Evolutionary conservation across 768 basidiomycete genomes (phyloP), one percentile per base, ranked within the genome.

Genomic region (Ramaria sp.): DNA sequence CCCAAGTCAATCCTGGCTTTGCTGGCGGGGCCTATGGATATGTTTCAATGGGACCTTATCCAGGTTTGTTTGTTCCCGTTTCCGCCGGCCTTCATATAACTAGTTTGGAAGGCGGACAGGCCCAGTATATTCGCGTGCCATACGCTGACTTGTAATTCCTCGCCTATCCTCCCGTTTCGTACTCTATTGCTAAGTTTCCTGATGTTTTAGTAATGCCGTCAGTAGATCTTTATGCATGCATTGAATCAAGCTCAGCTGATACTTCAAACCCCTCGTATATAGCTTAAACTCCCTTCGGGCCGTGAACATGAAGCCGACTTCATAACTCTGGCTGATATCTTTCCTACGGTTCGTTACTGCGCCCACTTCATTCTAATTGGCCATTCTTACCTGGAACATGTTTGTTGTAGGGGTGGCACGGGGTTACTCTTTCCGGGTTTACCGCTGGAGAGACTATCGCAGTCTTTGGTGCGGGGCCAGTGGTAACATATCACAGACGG

Each of bases 221-320:
- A 49, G 24, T 13, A n/a, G 38, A 31, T 53, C 7, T 53, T 34
- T 34, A 9, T 30, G 15, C 45, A 43, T 27, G 13, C 19, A 19
- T n/a, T 43, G 42, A 22, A 19, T 10, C 42, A n/a, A 43, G 42
- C n/a, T 19, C 17, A 43, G 17, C 43, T 43, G 12, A 17, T 54
- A 6, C 7, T 12, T 12, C 19, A 24, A 4, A 49, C 13, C 24
- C 41, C 39, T 53, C 19, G 17, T 43, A 17, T 54, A 19, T 20
- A 57, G 55, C 65, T 81, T 19, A 72, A 72, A 39, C 71, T 81
- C 0, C 79, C 79, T 5, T 68, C 75, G 7, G 79, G 79, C 4
- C 77, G 63, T n/a, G 76, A 77, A 60, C 69, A 77, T 59, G 79
- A 81, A 62, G 75, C 75, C 22, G 79, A 80, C 59, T 81, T 81